Evolutionary conservation across 202 grass and related monocot species (phyloP).

Genomic region (Thinopyrum obtusiflorum): DNA sequence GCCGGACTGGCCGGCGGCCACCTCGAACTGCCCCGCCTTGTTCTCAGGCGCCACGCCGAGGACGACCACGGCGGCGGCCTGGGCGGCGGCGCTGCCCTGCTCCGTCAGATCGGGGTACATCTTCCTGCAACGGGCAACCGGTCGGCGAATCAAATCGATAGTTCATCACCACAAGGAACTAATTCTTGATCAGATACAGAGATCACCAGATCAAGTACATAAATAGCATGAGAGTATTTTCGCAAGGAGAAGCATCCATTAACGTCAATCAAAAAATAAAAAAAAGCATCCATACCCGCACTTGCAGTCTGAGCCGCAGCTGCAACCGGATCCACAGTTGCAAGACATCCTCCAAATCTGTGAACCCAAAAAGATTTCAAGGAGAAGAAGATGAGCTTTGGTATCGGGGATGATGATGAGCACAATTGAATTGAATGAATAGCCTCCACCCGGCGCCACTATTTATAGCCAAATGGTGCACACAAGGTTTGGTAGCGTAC

Average conservation of each 20-base stretch:
- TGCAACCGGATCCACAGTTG: slow-evolving; percentile 55
- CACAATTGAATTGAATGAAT: not conserved
- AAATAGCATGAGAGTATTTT: not conserved
- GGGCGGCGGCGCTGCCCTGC: slow-evolving; percentile 35
- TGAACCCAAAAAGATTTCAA: not conserved
- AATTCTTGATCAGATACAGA: not conserved
- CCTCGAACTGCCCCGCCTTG: slow-evolving; percentile 36
- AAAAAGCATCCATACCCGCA: slow-evolving; percentile 41
- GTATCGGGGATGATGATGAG: not conserved
- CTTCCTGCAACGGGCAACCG: slow-evolving; percentile 37
- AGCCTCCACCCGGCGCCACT: not conserved
- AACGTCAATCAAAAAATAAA: too few relatives aligned
- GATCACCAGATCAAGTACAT: not conserved
- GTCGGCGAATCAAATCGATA: not conserved
- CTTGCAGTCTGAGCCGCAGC: slow-evolving; percentile 52
- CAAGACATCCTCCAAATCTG: slow-evolving; percentile 47
- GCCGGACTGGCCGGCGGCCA: slow-evolving; percentile 9
- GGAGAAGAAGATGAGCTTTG: not conserved
- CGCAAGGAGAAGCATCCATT: not conserved
- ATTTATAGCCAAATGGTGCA: slow-evolving; percentile 22
- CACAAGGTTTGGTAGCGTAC: not conserved
- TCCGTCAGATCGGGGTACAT: slow-evolving; percentile 56
- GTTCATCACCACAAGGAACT: not conserved
- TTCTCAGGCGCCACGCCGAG: slow-evolving; percentile 38
- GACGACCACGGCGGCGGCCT: slow-evolving; percentile 28